These are phyloP conservation scores for Verticillium tricorpus DNA, from an alignment of 2,329 filamentous ascomycete species.

Conservation along the genomic window DNA sequence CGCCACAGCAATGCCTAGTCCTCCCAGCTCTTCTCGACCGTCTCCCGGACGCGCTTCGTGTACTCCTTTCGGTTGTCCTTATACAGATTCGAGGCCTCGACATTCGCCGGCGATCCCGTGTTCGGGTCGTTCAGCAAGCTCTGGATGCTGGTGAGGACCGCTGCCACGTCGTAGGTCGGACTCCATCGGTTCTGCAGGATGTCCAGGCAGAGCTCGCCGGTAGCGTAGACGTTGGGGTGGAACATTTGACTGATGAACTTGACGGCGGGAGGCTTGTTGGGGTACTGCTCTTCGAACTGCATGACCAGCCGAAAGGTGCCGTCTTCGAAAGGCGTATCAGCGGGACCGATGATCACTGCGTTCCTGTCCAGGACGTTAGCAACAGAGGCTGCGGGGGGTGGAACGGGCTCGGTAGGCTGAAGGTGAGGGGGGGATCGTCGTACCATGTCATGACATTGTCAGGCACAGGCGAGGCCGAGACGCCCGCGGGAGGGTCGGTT, in stretches of 20 bases:
- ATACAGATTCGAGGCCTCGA: constrained; percentile 96
- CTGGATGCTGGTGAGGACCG: constrained; percentile 94
- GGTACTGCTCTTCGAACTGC: constrained; percentile 99
- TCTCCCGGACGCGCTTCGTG: constrained; percentile 89
- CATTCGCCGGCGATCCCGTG: constrained; percentile 95
- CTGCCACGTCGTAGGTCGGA: constrained; percentile 96
- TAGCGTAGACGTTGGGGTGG: constrained; percentile 97
- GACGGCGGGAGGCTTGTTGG: constrained; percentile 95
- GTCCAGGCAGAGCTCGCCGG: constrained; percentile 91
- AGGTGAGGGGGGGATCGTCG: constrained; percentile 17
- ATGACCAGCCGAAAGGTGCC: constrained; percentile 96
- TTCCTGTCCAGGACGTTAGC: constrained; percentile 59
- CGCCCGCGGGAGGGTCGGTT: constrained; percentile 93
- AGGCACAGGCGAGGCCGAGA: constrained; percentile 91
- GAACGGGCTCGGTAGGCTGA: no score
- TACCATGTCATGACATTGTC: constrained; percentile 98
- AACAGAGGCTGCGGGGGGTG: not conserved
- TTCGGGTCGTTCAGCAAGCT: constrained; percentile 97
- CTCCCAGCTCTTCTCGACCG: constrained; percentile 99
- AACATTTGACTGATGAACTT: constrained; percentile 99
- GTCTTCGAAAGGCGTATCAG: constrained; percentile 96
- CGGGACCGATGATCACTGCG: constrained; percentile 94
- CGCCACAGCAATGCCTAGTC: constrained; percentile 51
- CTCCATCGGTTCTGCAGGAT: constrained; percentile 98
- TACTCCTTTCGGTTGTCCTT: constrained; percentile 98